Percentiles rank a stretch among this genome's conserved stretches.
These are phyloP conservation scores for Colletotrichum sp. DNA, from an alignment of 2,329 filamentous ascomycete genomes.

Conservation along the genomic window DNA sequence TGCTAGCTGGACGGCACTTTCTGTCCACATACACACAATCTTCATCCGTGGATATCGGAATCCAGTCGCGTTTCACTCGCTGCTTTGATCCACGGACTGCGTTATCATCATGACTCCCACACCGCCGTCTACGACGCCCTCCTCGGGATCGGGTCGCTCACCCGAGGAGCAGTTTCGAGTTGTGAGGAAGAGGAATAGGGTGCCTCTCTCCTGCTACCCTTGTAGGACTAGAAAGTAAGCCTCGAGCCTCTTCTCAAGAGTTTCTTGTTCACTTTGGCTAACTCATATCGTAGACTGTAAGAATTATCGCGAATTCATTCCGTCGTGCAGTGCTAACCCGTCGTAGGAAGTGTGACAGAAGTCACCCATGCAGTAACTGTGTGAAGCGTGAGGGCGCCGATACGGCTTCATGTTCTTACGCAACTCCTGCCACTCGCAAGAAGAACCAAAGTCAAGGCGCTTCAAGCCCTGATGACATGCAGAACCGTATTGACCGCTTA, in stretches of 20 bases:
- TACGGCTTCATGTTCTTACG: conserved; percentile 84
- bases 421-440: conserved; percentile 71
- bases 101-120: conserved; percentile 71
- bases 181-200: conserved; percentile 88
- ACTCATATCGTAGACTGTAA: conserved; percentile 39
- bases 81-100: background rate
- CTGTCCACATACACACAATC: background rate
- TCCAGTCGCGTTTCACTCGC: background rate
- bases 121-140: conserved; percentile 79
- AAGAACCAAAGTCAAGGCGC: conserved; percentile 71
- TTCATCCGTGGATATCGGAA: background rate
- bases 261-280: conserved; percentile 22
- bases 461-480: conserved; percentile 89
- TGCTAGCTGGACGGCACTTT: background rate
- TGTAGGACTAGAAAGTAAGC: conserved; percentile 90
- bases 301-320: conserved; percentile 8
- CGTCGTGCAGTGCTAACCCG: background rate
- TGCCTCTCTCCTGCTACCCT: conserved; percentile 89
- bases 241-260: background rate
- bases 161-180: conserved; percentile 88
- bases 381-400: conserved; percentile 87
- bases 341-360: conserved; percentile 90
- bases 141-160: conserved; percentile 72
- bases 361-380: conserved; percentile 92
- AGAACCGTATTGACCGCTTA: conserved; percentile 94